A percentile compares a stretch with the other conserved stretches of the same genome.
Conservation (phyloP, 2,329 filamentous ascomycete species). For the Phymatotrichopsis omnivora region DNA sequence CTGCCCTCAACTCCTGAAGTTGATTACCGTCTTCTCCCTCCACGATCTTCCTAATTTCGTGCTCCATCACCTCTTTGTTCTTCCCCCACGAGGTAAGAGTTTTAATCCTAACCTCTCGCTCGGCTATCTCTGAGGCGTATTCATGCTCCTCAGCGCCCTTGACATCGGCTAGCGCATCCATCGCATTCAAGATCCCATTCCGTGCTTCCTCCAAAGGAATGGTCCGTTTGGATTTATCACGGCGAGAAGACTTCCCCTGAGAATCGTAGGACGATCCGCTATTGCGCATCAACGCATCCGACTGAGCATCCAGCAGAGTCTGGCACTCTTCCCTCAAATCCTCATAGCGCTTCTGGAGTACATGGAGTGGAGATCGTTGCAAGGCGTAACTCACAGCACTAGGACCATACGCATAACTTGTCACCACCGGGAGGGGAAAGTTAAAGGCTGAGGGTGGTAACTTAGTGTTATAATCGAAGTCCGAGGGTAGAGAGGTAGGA, state of each 20-base stretch:
- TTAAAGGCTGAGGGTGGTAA: slow-evolving; percentile 11
- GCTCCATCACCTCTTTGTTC: slow-evolving; percentile 46
- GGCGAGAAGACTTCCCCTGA: slow-evolving; percentile 35
- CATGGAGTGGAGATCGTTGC: slow-evolving; percentile 34
- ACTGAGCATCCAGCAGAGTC: slow-evolving; percentile 49
- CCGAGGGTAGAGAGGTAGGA: too few species aligned
- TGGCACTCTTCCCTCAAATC: slow-evolving; percentile 50
- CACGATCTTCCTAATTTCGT: slow-evolving; percentile 57
- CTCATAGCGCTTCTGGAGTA: slow-evolving; percentile 41
- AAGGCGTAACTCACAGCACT: slow-evolving; percentile 15
- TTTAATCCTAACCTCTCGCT: slow-evolving; percentile 49
- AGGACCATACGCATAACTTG: slow-evolving; percentile 15
- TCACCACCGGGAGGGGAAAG: slow-evolving; percentile 23
- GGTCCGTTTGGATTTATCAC: slow-evolving; percentile 35
- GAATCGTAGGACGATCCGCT: slow-evolving; percentile 5
- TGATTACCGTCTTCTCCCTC: slow-evolving; percentile 34
- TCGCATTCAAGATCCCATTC: slow-evolving; percentile 52
- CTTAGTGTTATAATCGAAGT: not conserved
- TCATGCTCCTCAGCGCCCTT: slow-evolving; percentile 56
- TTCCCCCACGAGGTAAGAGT: slow-evolving; percentile 47
- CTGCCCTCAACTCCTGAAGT: slow-evolving; percentile 10
- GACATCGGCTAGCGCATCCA: slow-evolving; percentile 53
- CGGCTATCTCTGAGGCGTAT: slow-evolving; percentile 47
- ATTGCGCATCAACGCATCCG: slow-evolving; percentile 40
- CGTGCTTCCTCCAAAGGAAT: slow-evolving; percentile 52